Evolutionary conservation across 805 yeast species (phyloP).

Genomic region (Nakazawaea ernobii): DNA sequence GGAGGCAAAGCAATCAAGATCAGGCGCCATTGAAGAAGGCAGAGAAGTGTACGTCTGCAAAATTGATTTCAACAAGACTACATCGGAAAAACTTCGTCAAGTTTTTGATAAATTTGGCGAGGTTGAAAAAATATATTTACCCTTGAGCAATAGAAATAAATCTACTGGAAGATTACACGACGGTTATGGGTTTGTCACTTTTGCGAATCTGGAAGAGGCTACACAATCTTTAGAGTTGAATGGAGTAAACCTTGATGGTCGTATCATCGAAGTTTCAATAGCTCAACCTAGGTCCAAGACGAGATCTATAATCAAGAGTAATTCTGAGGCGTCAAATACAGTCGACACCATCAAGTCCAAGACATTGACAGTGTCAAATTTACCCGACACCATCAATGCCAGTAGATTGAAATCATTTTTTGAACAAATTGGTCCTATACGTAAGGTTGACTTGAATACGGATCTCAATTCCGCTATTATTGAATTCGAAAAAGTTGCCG

Average conservation of each 20-base stretch:
- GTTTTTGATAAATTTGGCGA: conserved; percentile 46
- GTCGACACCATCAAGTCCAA: conserved; percentile 16
- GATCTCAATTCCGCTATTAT: conserved; percentile 44
- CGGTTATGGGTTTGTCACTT: conserved; percentile 65
- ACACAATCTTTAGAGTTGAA: conserved; percentile 37
- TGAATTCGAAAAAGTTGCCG: conserved; percentile 33
- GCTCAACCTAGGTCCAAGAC: conserved; percentile 36
- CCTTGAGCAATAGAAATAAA: conserved; percentile 30
- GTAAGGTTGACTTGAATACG: conserved; percentile 38
- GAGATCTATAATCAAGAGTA: conserved; percentile 13
- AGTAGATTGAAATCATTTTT: conserved; percentile 29
- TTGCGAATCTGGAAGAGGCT: conserved; percentile 38
- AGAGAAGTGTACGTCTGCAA: conserved; percentile 54
- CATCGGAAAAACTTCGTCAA: conserved; percentile 30
- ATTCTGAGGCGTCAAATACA: conserved; percentile 2
- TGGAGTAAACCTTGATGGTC: conserved; percentile 35
- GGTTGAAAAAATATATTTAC: conserved; percentile 47
- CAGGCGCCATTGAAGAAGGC: conserved; percentile 45
- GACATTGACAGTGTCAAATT: conserved; percentile 19
- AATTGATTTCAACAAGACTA: conserved; percentile 39
- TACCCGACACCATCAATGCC: conserved; percentile 32
- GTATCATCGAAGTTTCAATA: conserved; percentile 42
- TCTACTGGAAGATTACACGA: conserved; percentile 34
- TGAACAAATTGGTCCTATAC: conserved; percentile 30
- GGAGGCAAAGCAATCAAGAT: conserved; percentile 29